A percentile compares a stretch with the other conserved stretches of the same genome.
Conservation (phyloP, 1,139 yeast genomes). For the Candida mesenterica region DNA sequence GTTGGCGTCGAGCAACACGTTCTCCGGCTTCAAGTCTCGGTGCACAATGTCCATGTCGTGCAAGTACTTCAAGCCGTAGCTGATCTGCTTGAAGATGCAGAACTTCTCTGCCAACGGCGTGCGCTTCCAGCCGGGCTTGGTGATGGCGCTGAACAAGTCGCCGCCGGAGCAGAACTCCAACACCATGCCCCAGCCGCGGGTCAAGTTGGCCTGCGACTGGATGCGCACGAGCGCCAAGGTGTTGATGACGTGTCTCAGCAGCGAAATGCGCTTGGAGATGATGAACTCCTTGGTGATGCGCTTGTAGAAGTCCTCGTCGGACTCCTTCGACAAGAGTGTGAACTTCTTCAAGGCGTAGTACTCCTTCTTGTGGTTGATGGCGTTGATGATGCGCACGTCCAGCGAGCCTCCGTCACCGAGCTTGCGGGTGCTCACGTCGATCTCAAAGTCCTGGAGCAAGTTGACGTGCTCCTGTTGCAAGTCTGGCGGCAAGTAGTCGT, state of each 20-base stretch:
- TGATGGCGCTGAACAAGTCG: slow-evolving; percentile 47
- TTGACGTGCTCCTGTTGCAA: slow-evolving; percentile 51
- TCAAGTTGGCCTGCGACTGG: slow-evolving; percentile 52
- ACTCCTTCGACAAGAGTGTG: slow-evolving; percentile 57
- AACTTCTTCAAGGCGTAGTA: slow-evolving; percentile 64
- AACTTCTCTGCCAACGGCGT: slow-evolving; percentile 47
- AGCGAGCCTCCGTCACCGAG: slow-evolving; percentile 76
- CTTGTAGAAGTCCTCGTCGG: slow-evolving; percentile 63
- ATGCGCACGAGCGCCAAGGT: slow-evolving; percentile 57
- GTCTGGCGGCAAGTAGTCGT: slow-evolving; percentile 57
- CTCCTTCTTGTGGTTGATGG: slow-evolving; percentile 39
- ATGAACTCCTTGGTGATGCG: slow-evolving; percentile 64
- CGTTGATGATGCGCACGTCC: slow-evolving; percentile 54
- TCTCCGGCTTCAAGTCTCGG: slow-evolving; percentile 67
- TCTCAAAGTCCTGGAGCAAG: slow-evolving; percentile 57
- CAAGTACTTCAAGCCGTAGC: slow-evolving; percentile 50
- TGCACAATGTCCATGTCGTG: slow-evolving; percentile 62
- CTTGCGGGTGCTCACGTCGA: slow-evolving; percentile 47
- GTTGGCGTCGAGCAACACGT: slow-evolving; percentile 50
- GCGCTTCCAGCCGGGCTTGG: slow-evolving; percentile 49
- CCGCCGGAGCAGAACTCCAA: slow-evolving; percentile 63
- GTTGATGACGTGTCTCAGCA: slow-evolving; percentile 57
- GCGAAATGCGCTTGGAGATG: slow-evolving; percentile 52
- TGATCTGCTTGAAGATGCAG: slow-evolving; percentile 62
- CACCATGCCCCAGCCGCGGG: slow-evolving; percentile 76